Percentiles rank a stretch among this genome's conserved stretches.
phyloP scores from a whole-genome alignment of 441 rosid species.

The Kokia cookei region DNA sequence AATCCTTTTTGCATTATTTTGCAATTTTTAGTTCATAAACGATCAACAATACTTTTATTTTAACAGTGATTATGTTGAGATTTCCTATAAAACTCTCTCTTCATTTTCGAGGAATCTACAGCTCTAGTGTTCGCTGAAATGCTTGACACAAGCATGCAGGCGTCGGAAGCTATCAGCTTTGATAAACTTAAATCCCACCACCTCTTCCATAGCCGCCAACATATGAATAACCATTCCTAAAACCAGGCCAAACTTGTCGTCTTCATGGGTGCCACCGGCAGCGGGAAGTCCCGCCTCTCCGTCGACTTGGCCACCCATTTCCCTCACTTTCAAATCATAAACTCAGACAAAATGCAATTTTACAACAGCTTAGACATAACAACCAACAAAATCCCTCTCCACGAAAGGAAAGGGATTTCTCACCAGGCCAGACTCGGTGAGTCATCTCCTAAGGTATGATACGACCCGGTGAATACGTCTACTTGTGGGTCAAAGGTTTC shows the following conservation, averaged over 20 bases:
- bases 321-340: constrained; percentile 49
- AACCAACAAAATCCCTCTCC: constrained; percentile 64
- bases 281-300: constrained; percentile 72
- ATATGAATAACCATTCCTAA: background rate
- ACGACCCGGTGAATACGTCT: constrained; percentile 41
- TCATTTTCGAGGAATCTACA: background rate
- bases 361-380: constrained; percentile 68
- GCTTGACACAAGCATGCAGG: background rate
- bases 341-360: constrained; percentile 84
- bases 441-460: constrained; percentile 45
- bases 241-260: constrained; percentile 48
- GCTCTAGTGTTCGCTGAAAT: background rate
- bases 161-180: background rate
- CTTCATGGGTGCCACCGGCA: constrained; percentile 82
- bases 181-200: background rate
- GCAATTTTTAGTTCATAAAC: too few species aligned
- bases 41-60: too few species aligned
- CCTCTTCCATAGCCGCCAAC: background rate
- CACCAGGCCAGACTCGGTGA: constrained; percentile 30
- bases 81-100: background rate
- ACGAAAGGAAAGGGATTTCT: constrained; percentile 49
- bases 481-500: constrained; percentile 41
- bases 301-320: constrained; percentile 58
- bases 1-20: too few species aligned
- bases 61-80: background rate